Evolutionary conservation across 2,329 filamentous ascomycete species (phyloP).

Genomic region (Scleromitrula shiraiana): DNA sequence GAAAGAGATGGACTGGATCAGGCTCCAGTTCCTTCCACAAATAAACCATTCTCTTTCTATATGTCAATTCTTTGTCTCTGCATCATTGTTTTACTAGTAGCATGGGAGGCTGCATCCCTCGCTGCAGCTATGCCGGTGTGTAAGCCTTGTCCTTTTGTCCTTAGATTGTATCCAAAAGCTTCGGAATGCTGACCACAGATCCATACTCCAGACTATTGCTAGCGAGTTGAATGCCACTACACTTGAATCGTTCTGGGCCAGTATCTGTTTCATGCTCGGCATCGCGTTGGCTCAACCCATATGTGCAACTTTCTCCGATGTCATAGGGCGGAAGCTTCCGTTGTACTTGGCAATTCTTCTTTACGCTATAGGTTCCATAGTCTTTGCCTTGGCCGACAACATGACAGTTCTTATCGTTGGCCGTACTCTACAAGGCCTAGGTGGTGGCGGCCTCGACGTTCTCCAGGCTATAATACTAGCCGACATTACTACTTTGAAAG

Average conservation of each 20-base stretch:
- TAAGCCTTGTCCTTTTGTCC: too few relatives aligned
- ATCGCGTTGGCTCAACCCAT: slow-evolving; percentile 56
- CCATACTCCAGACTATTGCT: too few relatives aligned
- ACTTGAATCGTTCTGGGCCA: slow-evolving; percentile 59
- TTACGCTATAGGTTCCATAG: slow-evolving; percentile 41
- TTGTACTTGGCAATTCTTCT: slow-evolving; percentile 37
- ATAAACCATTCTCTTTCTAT: not conserved
- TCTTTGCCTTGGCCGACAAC: slow-evolving; percentile 37
- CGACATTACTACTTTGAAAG: slow-evolving; percentile 40
- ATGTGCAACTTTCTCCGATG: slow-evolving; percentile 56
- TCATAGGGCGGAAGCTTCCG: slow-evolving; percentile 44
- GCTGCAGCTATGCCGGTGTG: not conserved
- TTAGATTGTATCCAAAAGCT: too few relatives aligned
- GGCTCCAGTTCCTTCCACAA: not conserved
- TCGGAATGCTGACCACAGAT: too few relatives aligned
- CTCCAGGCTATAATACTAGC: slow-evolving; percentile 43
- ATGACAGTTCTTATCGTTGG: slow-evolving; percentile 39
- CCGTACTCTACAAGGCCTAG: slow-evolving; percentile 41
- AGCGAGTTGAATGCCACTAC: slow-evolving; percentile 38
- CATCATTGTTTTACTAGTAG: not conserved
- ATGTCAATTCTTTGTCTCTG: not conserved
- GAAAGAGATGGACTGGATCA: not conserved
- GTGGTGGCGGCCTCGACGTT: slow-evolving; percentile 39
- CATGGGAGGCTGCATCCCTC: not conserved
- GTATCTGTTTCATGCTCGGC: slow-evolving; percentile 60